These are phyloP conservation scores for Ogataea dorogensis DNA, from an alignment of 805 yeast species.

Conservation along the genomic window DNA sequence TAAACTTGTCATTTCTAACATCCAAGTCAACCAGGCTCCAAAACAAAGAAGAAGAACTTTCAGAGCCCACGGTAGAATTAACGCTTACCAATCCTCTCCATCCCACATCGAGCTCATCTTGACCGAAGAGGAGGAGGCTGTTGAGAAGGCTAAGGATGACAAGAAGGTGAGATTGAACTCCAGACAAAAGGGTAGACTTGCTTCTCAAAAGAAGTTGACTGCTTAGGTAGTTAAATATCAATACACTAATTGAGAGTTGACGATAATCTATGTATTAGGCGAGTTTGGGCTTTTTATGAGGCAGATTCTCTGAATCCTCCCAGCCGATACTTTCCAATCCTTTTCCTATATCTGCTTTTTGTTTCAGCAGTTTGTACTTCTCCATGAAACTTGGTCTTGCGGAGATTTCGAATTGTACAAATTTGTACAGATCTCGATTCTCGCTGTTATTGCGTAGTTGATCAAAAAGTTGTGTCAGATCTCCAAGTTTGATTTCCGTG, in stretches of 20 bases:
- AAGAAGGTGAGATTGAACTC: conserved; percentile 68
- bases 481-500: conserved; percentile 18
- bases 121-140: conserved; percentile 92
- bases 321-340: conserved; percentile 21
- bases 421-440: conserved; percentile 25
- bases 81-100: conserved; percentile 98
- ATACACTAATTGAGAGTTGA: conserved; percentile 14
- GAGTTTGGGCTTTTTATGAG: conserved; percentile 7
- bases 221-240: conserved; percentile 30
- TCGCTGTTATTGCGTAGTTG: conserved; percentile 24
- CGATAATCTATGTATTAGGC: conserved; percentile 7
- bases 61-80: conserved; percentile 99
- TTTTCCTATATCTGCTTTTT: conserved; percentile 12
- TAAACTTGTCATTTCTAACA: conserved; percentile 93
- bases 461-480: conserved; percentile 21
- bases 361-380: conserved; percentile 7
- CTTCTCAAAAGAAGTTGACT: conserved; percentile 83
- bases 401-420: conserved; percentile 22
- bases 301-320: conserved; percentile 5
- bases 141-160: conserved; percentile 74
- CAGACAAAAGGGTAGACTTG: conserved; percentile 91
- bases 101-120: conserved; percentile 97
- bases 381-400: conserved; percentile 17
- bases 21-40: conserved; percentile 99
- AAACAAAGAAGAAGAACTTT: conserved; percentile 99